Conservation (phyloP, 345 rosid genomes). For the Eucalyptus curtisii region DNA sequence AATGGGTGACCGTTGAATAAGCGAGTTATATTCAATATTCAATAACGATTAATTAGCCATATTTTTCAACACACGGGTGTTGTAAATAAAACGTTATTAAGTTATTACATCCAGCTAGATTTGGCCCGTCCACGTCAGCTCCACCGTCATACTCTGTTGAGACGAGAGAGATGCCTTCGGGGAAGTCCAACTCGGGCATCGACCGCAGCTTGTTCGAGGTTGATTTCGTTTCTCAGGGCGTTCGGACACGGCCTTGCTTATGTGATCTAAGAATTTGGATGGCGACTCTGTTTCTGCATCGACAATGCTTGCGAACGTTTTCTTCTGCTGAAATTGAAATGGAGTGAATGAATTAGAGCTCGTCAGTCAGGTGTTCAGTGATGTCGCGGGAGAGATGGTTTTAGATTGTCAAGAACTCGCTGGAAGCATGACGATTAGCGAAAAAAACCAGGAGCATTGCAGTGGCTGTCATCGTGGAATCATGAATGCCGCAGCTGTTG, state of each 20-base stretch:
- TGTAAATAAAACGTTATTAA: background rate
- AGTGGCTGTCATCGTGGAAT: background rate
- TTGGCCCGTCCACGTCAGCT: background rate
- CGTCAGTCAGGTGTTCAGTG: rapidly evolving
- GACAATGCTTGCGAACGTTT: background rate
- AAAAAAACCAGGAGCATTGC: background rate
- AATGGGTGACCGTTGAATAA: background rate
- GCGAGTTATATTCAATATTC: background rate
- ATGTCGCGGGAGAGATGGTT: rapidly evolving
- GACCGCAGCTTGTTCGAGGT: constrained; percentile 86
- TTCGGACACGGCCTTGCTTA: background rate
- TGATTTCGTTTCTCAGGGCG: background rate
- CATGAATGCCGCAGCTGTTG: background rate
- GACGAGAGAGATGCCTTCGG: constrained; percentile 22
- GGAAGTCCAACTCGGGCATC: constrained; percentile 45
- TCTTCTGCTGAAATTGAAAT: background rate
- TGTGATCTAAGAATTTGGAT: background rate
- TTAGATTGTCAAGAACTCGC: background rate
- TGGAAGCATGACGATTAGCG: rapidly evolving
- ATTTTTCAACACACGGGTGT: background rate
- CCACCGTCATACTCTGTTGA: background rate
- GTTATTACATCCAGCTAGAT: background rate
- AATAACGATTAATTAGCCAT: background rate
- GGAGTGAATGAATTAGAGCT: background rate
- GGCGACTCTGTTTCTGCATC: background rate